phyloP scores from a whole-genome alignment of 345 rosid species.

The Populus simonii region DNA sequence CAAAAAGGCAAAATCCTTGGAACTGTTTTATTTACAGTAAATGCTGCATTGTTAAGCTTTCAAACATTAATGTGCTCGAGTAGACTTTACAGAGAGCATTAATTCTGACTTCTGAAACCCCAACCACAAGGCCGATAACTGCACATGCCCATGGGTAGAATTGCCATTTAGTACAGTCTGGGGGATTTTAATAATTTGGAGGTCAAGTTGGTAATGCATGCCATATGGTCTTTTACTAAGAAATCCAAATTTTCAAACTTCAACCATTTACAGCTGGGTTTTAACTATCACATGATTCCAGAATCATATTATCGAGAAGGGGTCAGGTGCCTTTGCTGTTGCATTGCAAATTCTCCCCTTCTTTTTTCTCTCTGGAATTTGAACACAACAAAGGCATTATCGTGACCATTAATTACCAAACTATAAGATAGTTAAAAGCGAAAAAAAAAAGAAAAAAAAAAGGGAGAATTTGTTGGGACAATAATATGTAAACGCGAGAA shows the following conservation, averaged over 20 bases:
- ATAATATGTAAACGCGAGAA: too few species aligned
- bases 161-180: neutral
- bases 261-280: slow-evolving; percentile 3
- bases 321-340: slow-evolving; percentile 16
- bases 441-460: neutral
- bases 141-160: neutral
- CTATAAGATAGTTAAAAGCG: neutral
- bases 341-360: neutral
- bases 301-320: slow-evolving; percentile 15
- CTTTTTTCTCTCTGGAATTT: neutral
- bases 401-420: slow-evolving; percentile 1
- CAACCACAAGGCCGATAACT: neutral
- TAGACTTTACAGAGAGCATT: neutral
- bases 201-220: neutral
- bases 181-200: neutral
- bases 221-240: neutral
- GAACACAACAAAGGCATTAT: neutral
- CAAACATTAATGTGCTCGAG: too few species aligned
- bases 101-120: neutral
- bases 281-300: slow-evolving; percentile 18
- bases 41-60: neutral
- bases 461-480: too few species aligned
- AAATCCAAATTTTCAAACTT: neutral
- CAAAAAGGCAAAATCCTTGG: neutral
- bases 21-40: neutral